Conservation (phyloP, 1,284 basidiomycete genomes). For the Moniliophthora roreri region DNA sequence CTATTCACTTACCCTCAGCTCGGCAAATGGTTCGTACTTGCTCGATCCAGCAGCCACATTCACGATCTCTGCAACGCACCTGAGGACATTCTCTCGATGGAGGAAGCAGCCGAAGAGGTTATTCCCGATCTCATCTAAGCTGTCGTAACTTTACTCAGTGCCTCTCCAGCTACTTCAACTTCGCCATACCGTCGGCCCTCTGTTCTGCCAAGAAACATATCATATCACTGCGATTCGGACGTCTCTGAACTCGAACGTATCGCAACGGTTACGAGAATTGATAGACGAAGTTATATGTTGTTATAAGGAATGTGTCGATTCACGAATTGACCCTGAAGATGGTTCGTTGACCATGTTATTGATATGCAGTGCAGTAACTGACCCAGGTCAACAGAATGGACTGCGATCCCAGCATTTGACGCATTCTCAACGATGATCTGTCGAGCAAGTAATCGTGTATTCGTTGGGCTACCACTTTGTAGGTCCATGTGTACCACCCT, state of each 20-base stretch:
- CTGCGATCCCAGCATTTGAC: slow-evolving; percentile 18
- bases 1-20: slow-evolving; percentile 18
- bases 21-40: slow-evolving; percentile 27
- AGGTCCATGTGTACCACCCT: slow-evolving; percentile 16
- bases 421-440: slow-evolving; percentile 26
- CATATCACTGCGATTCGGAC: slow-evolving; percentile 25
- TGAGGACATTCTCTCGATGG: slow-evolving; percentile 29
- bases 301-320: too few species aligned
- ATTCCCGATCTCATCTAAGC: background rate
- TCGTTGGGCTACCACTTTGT: slow-evolving; percentile 45
- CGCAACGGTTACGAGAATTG: too few species aligned
- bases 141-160: too few species aligned
- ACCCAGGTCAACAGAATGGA: too few species aligned
- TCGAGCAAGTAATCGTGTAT: too few species aligned
- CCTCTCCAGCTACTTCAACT: slow-evolving; percentile 19
- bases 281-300: too few species aligned
- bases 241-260: slow-evolving; percentile 25
- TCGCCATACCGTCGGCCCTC: slow-evolving; percentile 23
- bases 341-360: too few species aligned
- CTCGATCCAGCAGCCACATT: slow-evolving; percentile 21
- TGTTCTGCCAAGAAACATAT: slow-evolving; percentile 22
- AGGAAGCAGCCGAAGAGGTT: slow-evolving; percentile 26
- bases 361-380: too few species aligned
- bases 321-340: too few species aligned
- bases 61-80: slow-evolving; percentile 29